Percentiles rank a stretch among this genome's conserved stretches.
Evolutionary conservation across 768 basidiomycete genomes (phyloP).

Genomic region (Auricularia heimuer): DNA sequence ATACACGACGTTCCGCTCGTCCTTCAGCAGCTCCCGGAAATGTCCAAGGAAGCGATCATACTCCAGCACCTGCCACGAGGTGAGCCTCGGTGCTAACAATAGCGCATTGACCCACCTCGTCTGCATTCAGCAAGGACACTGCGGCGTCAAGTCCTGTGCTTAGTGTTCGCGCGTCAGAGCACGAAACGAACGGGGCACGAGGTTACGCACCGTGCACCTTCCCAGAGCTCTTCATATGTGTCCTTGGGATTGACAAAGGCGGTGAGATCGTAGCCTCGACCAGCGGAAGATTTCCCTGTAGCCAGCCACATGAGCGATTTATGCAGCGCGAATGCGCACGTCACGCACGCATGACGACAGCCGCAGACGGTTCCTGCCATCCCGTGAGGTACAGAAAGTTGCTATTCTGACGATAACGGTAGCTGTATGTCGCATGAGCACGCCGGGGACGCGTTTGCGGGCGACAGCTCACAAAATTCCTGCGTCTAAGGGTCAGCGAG

Average conservation of each 20-base stretch:
- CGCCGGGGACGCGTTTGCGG: not conserved
- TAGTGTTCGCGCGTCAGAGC: not conserved
- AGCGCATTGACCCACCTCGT: conserved; percentile 34
- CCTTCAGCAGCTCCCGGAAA: too few species aligned
- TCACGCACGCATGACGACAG: conserved; percentile 63
- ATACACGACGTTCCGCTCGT: too few species aligned
- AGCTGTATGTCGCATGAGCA: conserved; percentile 38
- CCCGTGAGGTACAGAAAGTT: conserved; percentile 97
- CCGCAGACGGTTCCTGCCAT: conserved; percentile 88
- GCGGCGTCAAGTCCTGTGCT: conserved; percentile 62
- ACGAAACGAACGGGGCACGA: not conserved
- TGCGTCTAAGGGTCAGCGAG: conserved; percentile 20
- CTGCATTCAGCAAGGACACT: conserved; percentile 61
- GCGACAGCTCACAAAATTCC: conserved; percentile 62
- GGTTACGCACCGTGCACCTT: conserved; percentile 56
- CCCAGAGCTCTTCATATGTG: conserved; percentile 77
- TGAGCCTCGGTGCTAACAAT: conserved; percentile 20
- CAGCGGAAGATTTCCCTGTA: conserved; percentile 57
- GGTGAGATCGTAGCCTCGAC: conserved; percentile 78
- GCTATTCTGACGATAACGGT: conserved; percentile 88
- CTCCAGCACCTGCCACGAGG: conserved; percentile 30
- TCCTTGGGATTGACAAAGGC: conserved; percentile 75
- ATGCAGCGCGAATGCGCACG: not conserved
- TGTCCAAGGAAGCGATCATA: conserved; percentile 34
- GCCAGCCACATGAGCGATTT: conserved; percentile 2